These are phyloP conservation scores for Fusarium concolor DNA, from an alignment of 2,329 filamentous ascomycete species.

Conservation along the genomic window DNA sequence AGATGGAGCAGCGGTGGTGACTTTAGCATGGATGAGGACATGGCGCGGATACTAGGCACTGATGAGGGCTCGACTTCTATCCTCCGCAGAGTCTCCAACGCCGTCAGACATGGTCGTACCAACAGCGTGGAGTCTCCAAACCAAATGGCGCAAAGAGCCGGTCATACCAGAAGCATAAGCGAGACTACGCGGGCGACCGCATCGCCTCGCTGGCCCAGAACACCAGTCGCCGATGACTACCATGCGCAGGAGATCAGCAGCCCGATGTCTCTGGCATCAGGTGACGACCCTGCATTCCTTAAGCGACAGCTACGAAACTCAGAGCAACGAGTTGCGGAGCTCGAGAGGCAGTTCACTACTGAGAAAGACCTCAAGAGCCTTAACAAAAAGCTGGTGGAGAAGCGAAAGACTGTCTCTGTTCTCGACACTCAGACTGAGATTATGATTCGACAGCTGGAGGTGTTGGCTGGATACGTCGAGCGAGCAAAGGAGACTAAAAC, in stretches of 20 bases:
- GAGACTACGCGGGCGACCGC: slow-evolving; percentile 73
- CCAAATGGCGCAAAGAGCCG: slow-evolving; percentile 56
- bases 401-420: slow-evolving; percentile 94
- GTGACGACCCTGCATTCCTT: slow-evolving; percentile 74
- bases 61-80: slow-evolving; percentile 84
- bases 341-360: slow-evolving; percentile 80
- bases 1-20: slow-evolving; percentile 84
- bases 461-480: slow-evolving; percentile 88
- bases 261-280: slow-evolving; percentile 72
- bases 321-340: slow-evolving; percentile 86
- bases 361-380: slow-evolving; percentile 78
- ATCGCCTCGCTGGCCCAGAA: slow-evolving; percentile 78
- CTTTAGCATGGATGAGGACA: slow-evolving; percentile 95
- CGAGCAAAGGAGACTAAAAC: slow-evolving; percentile 85
- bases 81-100: slow-evolving; percentile 89
- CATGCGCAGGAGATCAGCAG: slow-evolving; percentile 74
- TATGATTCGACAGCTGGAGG: slow-evolving; percentile 90
- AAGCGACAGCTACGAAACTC: slow-evolving; percentile 83
- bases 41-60: slow-evolving; percentile 85
- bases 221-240: slow-evolving; percentile 69
- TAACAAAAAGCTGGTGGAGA: slow-evolving; percentile 89
- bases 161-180: slow-evolving; percentile 72
- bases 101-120: slow-evolving; percentile 91
- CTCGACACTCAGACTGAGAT: slow-evolving; percentile 95
- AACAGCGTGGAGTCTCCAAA: slow-evolving; percentile 75